Evolutionary conservation across 176 grass and related monocot species (phyloP), one percentile per base, ranked within the genome.

Genomic region (Poa pratensis): DNA sequence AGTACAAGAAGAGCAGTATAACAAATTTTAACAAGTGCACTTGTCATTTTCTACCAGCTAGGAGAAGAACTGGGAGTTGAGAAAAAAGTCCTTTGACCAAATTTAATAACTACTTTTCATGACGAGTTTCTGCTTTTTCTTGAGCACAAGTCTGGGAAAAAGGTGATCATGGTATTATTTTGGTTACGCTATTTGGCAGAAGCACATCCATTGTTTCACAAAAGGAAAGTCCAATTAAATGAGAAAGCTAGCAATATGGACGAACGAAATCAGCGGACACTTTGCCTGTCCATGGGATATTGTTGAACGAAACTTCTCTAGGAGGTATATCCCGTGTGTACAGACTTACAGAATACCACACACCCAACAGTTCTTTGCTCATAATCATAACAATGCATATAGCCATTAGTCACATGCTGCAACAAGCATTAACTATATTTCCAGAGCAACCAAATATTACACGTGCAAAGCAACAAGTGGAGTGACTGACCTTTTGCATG

Each of bases 401-500:
- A 69, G 35, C 64, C 30, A 37, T 35, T 67, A 19, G 30, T 4
- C 15, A 3, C 48, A 55, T 26, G n/a, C 62, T 9, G 7, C 12
- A 58, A 58, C 6, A 32, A 58, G 7, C 23, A 80, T 22, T 80
- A 42, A 80, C 46, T 61, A 80, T 2, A 43, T 24, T 28, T 61
- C 23, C 15, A 65, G 62, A 48, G 45, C 45, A 18, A 6, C n/a
- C 62, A 23, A 17, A 40, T 24, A 49, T 26, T 82, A 42, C 17
- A 24, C 9, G 5, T 27, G 65, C 34, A 75, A 49, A 49, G 37
- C 11, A 69, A 59, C 59, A 71, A 53, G 53, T 58, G 8, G 18
- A 72, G 68, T 34, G 28, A 73, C 71, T 86, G 32, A 98, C 95
- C 95, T 98, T 91, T 86, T 98, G 91, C 70, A 98, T 24, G 6